Percentiles rank a stretch among this genome's conserved stretches.
Conservation (phyloP, 345 rosid genomes). For the Reutealis trisperma region DNA sequence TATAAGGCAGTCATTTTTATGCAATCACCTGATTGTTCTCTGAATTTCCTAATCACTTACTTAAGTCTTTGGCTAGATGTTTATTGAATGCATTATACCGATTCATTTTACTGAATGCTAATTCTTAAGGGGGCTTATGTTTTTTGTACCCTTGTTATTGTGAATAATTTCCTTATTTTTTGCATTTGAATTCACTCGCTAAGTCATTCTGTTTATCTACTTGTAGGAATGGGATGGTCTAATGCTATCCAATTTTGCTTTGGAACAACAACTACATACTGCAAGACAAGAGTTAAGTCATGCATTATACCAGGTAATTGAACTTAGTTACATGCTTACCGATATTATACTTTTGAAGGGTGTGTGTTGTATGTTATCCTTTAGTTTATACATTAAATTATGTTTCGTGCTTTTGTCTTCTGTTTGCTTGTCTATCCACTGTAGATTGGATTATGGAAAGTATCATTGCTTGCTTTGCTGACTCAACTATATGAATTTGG, state of each 20-base stretch:
- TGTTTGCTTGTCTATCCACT: neutral
- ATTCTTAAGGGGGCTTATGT: neutral
- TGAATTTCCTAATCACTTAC: neutral
- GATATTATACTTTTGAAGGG: neutral
- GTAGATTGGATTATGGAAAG: neutral
- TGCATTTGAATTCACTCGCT: slow-evolving; percentile 8
- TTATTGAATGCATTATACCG: neutral
- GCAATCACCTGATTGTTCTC: no score
- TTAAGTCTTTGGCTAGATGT: neutral
- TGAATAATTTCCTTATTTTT: neutral
- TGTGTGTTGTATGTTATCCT: neutral
- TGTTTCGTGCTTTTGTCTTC: neutral
- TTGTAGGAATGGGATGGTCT: slow-evolving; percentile 96
- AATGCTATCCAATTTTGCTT: slow-evolving; percentile 89
- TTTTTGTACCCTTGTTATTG: neutral
- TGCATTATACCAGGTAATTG: slow-evolving; percentile 87
- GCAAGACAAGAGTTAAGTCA: slow-evolving; percentile 98
- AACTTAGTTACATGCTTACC: neutral
- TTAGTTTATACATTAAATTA: neutral
- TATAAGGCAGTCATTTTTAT: no score
- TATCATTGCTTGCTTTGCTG: neutral
- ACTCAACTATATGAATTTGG: slow-evolving; percentile 11
- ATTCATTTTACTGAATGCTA: neutral
- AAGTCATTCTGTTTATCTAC: slow-evolving; percentile 14
- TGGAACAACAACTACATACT: slow-evolving; percentile 94